Conservation (phyloP, 2,329 filamentous ascomycete species). For the Microdochium paspali region DNA sequence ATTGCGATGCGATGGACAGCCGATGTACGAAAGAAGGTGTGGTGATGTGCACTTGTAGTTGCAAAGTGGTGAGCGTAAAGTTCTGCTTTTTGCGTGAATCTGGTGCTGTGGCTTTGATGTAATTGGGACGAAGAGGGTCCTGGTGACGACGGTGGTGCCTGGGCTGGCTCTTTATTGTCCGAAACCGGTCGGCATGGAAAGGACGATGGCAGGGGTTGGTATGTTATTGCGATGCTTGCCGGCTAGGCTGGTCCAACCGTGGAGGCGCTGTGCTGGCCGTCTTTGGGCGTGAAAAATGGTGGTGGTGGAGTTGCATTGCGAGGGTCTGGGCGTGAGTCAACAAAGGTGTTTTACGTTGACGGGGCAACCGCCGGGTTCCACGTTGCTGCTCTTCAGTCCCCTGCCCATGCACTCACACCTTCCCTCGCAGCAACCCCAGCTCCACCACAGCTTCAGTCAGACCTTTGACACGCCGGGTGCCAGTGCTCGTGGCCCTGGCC, state of each 20-base stretch:
- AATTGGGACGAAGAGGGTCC: no score
- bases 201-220: not conserved
- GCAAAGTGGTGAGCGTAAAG: no score
- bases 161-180: not conserved
- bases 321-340: not conserved
- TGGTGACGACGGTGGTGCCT: not conserved
- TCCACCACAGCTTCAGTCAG: no score
- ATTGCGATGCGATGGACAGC: no score
- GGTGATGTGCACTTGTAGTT: no score
- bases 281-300: not conserved
- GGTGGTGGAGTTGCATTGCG: not conserved
- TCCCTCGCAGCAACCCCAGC: no score
- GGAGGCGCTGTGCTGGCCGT: not conserved
- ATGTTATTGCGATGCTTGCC: not conserved
- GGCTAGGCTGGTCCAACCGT: no score
- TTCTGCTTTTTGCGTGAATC: no score
- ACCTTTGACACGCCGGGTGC: no score
- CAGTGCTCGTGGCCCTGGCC: no score
- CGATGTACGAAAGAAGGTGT: no score
- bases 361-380: not conserved
- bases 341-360: not conserved
- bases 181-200: not conserved
- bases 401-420: not conserved
- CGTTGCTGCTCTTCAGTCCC: not conserved
- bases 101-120: no score